A percentile compares a stretch with the other conserved stretches of the same genome.
Conservation (phyloP, 1,284 basidiomycete species). For the Ganoderma multipileum region DNA sequence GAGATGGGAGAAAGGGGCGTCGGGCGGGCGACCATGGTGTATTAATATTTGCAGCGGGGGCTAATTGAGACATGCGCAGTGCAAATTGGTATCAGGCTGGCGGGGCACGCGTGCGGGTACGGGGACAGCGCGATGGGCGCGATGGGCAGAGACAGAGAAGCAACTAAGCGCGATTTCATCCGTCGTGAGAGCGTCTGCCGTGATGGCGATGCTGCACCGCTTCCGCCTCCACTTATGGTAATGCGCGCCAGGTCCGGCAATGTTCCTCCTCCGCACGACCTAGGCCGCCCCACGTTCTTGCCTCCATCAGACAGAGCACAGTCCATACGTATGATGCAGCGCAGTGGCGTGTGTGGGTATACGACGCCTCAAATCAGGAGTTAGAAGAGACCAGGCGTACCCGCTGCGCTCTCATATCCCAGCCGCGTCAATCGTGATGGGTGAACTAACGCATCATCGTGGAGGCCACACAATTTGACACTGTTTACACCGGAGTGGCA, state of each 20-base stretch:
- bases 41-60: neutral
- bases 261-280: neutral
- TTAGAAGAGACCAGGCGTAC: neutral
- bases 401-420: neutral
- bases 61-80: neutral
- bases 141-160: neutral
- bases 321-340: neutral
- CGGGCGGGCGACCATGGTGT: neutral
- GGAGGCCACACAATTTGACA: neutral
- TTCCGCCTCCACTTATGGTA: neutral
- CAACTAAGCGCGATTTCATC: neutral
- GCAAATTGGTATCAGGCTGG: neutral
- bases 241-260: neutral
- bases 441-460: too few relatives aligned
- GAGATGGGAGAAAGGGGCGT: neutral
- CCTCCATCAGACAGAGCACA: neutral
- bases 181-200: neutral
- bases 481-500: neutral
- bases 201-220: neutral
- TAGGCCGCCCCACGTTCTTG: neutral
- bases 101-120: neutral
- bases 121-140: neutral
- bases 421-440: neutral
- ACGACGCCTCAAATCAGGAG: neutral
- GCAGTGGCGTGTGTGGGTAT: neutral